Evolutionary conservation across 192 early-diverging fungal species (phyloP).

Genomic region (Linnemannia elongata): DNA sequence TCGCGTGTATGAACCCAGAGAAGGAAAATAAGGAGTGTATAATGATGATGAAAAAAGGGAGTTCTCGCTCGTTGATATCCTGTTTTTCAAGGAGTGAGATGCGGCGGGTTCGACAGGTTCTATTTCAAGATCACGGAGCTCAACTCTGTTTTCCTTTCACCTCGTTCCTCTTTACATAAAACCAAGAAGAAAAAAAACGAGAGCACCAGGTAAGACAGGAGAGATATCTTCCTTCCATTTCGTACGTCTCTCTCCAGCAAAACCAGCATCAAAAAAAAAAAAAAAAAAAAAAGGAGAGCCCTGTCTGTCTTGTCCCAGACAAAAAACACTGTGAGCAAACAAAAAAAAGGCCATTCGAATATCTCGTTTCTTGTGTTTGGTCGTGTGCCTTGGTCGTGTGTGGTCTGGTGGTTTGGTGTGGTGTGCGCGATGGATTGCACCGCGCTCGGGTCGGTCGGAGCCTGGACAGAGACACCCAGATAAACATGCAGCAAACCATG

Average conservation of each 20-base stretch:
- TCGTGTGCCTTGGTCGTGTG: no score
- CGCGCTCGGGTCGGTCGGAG: not conserved
- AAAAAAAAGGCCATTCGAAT: not conserved
- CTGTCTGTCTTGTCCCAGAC: not conserved
- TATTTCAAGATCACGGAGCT: constrained; percentile 8
- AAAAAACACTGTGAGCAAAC: not conserved
- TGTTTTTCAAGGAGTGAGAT: not conserved
- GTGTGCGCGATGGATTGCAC: not conserved
- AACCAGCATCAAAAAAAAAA: not conserved
- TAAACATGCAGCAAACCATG: not conserved
- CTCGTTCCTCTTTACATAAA: not conserved
- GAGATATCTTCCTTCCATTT: no score
- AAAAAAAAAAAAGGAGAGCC: not conserved
- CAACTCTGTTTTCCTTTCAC: not conserved
- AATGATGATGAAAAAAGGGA: no score
- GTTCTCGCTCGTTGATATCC: no score
- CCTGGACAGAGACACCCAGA: not conserved
- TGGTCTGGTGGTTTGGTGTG: not conserved
- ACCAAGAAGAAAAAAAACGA: not conserved
- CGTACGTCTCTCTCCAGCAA: not conserved
- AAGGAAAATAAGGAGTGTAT: not conserved
- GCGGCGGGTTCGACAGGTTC: not conserved
- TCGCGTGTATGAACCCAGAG: not conserved
- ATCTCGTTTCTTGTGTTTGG: not conserved
- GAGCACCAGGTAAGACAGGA: no score